Base-by-base conservation (phyloP, 2,329 filamentous ascomycete genomes). In the Cordyceps tenuipes region DNA sequence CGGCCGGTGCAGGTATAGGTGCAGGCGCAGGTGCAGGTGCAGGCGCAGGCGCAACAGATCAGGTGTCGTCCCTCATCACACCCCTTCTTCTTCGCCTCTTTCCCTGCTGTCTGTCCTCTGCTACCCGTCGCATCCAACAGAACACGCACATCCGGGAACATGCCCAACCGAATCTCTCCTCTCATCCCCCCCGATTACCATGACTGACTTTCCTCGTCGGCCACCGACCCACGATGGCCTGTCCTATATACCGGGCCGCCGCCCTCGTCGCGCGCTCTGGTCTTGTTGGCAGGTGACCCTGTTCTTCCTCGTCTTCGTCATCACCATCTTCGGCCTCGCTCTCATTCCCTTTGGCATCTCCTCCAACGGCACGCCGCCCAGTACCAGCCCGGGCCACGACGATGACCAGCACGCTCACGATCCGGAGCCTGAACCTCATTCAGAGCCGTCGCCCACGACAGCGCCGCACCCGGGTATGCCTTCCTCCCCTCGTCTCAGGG, bases 401-500 rank as follows among this genome's bases (percentile, higher is more conserved):
- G 59, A 63, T 15, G 39, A 43, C 21, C 36, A 48, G 44, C 43
- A 41, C 31, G 2, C 31, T 10, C 5, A 39, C 31, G 10, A 17
- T 57, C 29, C 57, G 4, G 41, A 34, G 23, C 36, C 41, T 6
- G 49, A 63, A 23, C 3, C 57, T 31, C 31, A 23, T 13, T 21
- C 49, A 6, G n/a, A 39, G 26, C 50, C 23, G 36, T 46, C 46
- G 26, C 44, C 58, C 26, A 44, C 12, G 39, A 19, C 34, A 41
- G 47, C 34, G 17, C 43, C 49, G 34, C 19, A 43, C 29, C 48
- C 19, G 21, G 54, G 48, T 13, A 23, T 31, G 8, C 50, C 56
- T 49, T 48, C 54, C 46, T 48, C 29, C 0, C 64, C 74, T 0
- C 66, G 61, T 2, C 63, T 75, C 9, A 68, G 73, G 47, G 59